Base-by-base conservation (phyloP, 75 land plant genomes). In the Pinus albicaulis region DNA sequence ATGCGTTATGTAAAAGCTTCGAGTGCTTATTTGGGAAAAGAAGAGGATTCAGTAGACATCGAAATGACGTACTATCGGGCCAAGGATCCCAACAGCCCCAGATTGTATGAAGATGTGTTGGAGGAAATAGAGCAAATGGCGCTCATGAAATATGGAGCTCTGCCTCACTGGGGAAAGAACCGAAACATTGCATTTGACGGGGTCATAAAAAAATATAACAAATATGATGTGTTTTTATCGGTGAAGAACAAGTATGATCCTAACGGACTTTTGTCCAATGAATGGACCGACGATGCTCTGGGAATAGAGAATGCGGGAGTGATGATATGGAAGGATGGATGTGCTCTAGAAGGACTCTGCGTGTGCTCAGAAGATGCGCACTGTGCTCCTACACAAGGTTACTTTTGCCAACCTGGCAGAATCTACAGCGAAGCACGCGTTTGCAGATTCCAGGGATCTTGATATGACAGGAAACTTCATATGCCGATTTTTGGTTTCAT, bases 51-150 rank as follows among this genome's bases (percentile, higher is more conserved):
- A 3, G 34, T 94, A 13, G 88, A 84, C 66, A 69, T 93, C 25
- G 97, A 94, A 69, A 76, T 94, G 23, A 81, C 90, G 0, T 92
- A 89, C 75, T 92, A 90, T 62, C 75, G 94, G 68, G 76, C 89
- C 2, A 76, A 80, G 13, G 84, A 84, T 0, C 79, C 91, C 23
- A 31, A 61, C 1, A 84, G 65, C 2, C 93, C 95, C 2, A 82
- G 89, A 71, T 78, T 88, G 20, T 77, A 81, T 59, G 79, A 86
- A 74, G 95, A 92, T 70, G 84, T 85, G 8, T 78, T 74, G 87
- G 93, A 92, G 78, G 95, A 92, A 74, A 79, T 91, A 17, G 93
- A 91, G 72, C 93, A 92, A 76, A 88, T 92, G 87, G 89, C 89
- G 0, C 78, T 88, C 57, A 82, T 86, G 75, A 92, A 91, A 76